Evolutionary conservation across 305 asterid genomes (phyloP).

Genomic region (Fraxinus paxiana): DNA sequence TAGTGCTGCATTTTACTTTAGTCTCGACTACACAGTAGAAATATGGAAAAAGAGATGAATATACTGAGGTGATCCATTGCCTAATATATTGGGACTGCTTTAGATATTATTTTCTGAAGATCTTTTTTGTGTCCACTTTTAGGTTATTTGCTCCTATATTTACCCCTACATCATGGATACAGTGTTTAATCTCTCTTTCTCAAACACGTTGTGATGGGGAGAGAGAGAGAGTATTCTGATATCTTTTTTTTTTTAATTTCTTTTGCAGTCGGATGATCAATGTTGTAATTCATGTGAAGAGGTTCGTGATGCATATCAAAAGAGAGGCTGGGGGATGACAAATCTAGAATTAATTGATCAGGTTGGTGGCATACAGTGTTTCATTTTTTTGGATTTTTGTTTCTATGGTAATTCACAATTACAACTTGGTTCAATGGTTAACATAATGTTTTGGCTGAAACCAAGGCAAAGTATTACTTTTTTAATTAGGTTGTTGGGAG

Average conservation of each 20-base stretch:
- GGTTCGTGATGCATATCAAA: conserved; percentile 93
- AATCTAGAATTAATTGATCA: conserved; percentile 80
- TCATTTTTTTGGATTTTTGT: background rate
- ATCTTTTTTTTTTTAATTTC: background rate
- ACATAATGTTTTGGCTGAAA: too few relatives aligned
- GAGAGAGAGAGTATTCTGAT: background rate
- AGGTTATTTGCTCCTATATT: conserved; percentile 16
- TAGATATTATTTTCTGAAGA: background rate
- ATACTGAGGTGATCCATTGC: background rate
- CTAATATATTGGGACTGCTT: background rate
- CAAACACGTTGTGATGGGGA: background rate
- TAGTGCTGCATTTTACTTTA: background rate
- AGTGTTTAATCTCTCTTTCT: background rate
- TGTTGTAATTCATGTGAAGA: conserved; percentile 97
- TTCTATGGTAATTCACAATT: background rate
- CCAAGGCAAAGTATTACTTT: too few relatives aligned
- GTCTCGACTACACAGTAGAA: background rate
- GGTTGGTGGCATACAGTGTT: conserved; percentile 36
- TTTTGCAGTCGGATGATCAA: conserved; percentile 80
- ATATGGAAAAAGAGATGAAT: background rate
- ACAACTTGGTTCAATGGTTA: background rate
- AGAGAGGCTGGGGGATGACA: conserved; percentile 87
- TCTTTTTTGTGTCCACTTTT: background rate
- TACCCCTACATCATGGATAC: conserved; percentile 1
- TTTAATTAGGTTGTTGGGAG: background rate